Base-by-base conservation (phyloP, 2,329 filamentous ascomycete species). In the Lanzia echinophila region DNA sequence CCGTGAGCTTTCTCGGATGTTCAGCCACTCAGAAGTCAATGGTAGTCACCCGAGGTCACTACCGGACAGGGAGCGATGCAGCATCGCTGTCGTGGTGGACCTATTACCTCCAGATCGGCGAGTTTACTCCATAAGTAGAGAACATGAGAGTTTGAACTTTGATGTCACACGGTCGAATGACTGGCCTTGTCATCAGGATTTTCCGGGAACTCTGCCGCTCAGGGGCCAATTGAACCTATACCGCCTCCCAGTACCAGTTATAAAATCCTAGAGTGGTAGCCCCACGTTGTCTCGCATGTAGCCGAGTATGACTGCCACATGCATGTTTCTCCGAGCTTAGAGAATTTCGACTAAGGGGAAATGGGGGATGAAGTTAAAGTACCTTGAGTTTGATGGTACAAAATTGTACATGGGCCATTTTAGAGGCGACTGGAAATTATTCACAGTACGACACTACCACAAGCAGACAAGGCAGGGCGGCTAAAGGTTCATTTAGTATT, bases 181-280 rank as follows among this genome's bases (percentile, higher is more conserved):
- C 19, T 39, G 22, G 33, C 42, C 13, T 44, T 24, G 31, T 31
- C 31, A 19, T n/a, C 22, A 52, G 45, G 56, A 48, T 49, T 48
- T 43, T 49, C 47, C 54, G 47, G 50, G 38, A 46, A n/a, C 39
- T 54, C 47, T 56, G 43, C 56, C 56, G 54, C 43, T 54, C 43
- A 52, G 50, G 50, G 45, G 34, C 39, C 44, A 33, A 19, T 13
- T 17, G 19, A 47, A 34, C 46, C 33, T 32, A 52, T 47, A 52
- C 50, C 50, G 50, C 43, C 32, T 42, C 24, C 28, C 31, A 17
- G 36, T 42, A 42, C 32, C 33, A 19, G 47, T 22, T 36, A 36
- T 17, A 43, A 34, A 43, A 39, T 34, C 42, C 42, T 34, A 31
- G 31, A 47, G 13, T 15, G 38, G 42, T 28, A 13, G 50, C 50